Base-by-base conservation (phyloP, 768 basidiomycete genomes). In the Agrocybe pediades region DNA sequence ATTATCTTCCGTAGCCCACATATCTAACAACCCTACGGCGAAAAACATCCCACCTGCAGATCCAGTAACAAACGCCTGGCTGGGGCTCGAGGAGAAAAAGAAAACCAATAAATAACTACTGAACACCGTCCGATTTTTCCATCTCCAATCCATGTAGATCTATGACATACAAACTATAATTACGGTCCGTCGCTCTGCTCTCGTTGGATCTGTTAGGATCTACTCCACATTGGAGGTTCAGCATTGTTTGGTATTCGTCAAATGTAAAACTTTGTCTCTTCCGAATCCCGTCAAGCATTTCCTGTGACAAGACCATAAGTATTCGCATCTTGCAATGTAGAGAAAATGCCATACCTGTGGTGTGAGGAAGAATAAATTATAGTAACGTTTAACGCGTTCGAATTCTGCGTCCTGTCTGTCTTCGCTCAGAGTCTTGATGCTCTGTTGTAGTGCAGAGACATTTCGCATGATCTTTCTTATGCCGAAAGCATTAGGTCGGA, bases 201-300 rank as follows among this genome's bases (percentile, higher is more conserved):
- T 68, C 74, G 17, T 73, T 81, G 19, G 73, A 72, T 29, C 84
- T 82, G 71, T n/a, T 68, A 73, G 53, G 84, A 63, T 92, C 85
- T 29, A 94, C 84, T 15, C 90, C 91, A 65, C 94, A 96, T 62
- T 93, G 92, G 30, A 98, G 78, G 61, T 86, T 88, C 44, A 98
- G 79, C 79, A 98, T 94, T 7, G 83, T 81, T 67, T 94, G 90
- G 70, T 96, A 98, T 65, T 98, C 92, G 59, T 96, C 95, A 60
- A 97, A 96, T 3, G 79, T 83, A 73, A 92, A 98, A 33, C 70
- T 70, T 56, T 82, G 83, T 57, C 79, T 76, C 44, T 74, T 59
- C 23, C 86, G 84, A 49, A 93, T 83, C 9, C 78, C 71, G 24
- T 90, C 85, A 45, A 98, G 75, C 81, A 98, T 85, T 47, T 82